Conservation (phyloP, 257 asterid species). For the Voacanga thouarsii region DNA sequence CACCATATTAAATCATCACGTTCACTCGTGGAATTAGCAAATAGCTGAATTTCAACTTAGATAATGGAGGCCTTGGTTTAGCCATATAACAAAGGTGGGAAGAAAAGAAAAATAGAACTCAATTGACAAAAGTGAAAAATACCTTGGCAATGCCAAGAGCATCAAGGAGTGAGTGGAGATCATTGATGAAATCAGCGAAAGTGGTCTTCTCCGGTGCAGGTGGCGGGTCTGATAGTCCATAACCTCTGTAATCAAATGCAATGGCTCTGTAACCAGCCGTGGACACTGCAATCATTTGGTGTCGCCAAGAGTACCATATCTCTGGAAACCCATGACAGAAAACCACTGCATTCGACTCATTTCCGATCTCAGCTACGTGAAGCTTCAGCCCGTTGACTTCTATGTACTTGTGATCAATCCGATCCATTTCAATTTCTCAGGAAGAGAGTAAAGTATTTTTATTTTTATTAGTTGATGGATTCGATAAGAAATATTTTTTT, state of each 20-base stretch:
- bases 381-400: slow-evolving; percentile 33
- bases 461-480: no score
- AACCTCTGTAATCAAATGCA: slow-evolving; percentile 43
- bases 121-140: not conserved
- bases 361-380: slow-evolving; percentile 29
- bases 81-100: not conserved
- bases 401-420: slow-evolving; percentile 25
- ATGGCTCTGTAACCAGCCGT: slow-evolving; percentile 29
- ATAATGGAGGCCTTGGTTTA: not conserved
- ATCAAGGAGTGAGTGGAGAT: slow-evolving; percentile 46
- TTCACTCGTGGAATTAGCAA: not conserved
- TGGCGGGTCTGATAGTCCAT: slow-evolving; percentile 56
- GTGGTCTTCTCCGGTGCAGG: slow-evolving; percentile 44
- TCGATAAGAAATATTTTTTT: no score
- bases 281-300: slow-evolving; percentile 34
- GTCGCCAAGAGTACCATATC: slow-evolving; percentile 38
- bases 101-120: not conserved
- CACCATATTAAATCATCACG: not conserved
- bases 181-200: slow-evolving; percentile 35
- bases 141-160: slow-evolving; percentile 44
- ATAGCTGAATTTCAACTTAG: not conserved
- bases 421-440: slow-evolving; percentile 16
- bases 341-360: slow-evolving; percentile 18
- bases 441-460: no score
- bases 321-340: slow-evolving; percentile 36